phyloP scores from a whole-genome alignment of 805 yeast species.

The Sporopachydermia quercuum region DNA sequence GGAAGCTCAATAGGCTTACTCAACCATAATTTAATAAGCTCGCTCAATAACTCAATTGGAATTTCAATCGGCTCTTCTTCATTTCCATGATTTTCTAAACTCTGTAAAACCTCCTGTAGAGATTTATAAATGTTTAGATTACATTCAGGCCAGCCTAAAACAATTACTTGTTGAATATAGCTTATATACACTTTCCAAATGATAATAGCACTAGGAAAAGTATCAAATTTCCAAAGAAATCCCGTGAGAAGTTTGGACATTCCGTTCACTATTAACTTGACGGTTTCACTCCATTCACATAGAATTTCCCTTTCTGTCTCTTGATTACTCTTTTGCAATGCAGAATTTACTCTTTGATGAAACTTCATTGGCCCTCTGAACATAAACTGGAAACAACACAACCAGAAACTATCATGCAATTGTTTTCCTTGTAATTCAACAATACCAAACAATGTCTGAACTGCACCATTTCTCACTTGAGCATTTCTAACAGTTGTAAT shows the following conservation, averaged over 20 bases:
- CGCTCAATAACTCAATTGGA: constrained; percentile 7
- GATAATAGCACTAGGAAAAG: constrained; percentile 11
- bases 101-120: constrained; percentile 30
- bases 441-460: constrained; percentile 77
- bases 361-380: constrained; percentile 22
- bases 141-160: constrained; percentile 32
- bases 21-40: constrained; percentile 24
- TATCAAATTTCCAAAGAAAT: constrained; percentile 27
- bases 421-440: constrained; percentile 53
- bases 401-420: constrained; percentile 44
- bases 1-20: constrained; percentile 22
- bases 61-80: constrained; percentile 2
- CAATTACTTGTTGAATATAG: constrained; percentile 30
- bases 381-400: constrained; percentile 46
- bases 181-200: constrained; percentile 46
- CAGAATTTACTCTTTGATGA: constrained; percentile 15
- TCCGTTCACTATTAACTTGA: constrained; percentile 48
- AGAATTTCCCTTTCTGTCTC: constrained; percentile 15
- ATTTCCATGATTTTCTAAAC: constrained; percentile 23
- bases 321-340: constrained; percentile 8
- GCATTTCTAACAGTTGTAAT: constrained; percentile 51
- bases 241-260: constrained; percentile 42
- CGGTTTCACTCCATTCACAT: constrained; percentile 43
- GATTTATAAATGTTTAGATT: constrained; percentile 42
- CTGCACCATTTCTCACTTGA: constrained; percentile 80